Conservation (phyloP, 2,329 filamentous ascomycete genomes). For the Didymella segeticola region DNA sequence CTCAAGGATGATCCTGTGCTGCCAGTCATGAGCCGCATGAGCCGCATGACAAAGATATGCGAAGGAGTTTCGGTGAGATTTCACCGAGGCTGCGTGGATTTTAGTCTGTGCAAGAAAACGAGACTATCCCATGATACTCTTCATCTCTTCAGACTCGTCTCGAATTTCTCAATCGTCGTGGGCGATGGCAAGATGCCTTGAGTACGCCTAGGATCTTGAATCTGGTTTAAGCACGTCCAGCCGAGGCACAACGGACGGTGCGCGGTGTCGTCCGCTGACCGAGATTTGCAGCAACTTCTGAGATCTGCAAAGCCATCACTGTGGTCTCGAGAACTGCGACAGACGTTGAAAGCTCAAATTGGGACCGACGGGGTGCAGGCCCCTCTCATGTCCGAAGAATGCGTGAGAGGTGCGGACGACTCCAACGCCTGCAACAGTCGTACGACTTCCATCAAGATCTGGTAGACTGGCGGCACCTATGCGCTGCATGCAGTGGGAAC, state of each 20-base stretch:
- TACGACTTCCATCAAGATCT: slow-evolving; percentile 4
- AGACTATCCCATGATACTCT: neutral
- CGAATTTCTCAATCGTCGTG: neutral
- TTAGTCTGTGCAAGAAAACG: neutral
- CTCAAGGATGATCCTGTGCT: slow-evolving; percentile 15
- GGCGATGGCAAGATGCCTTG: neutral
- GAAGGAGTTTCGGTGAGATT: slow-evolving; percentile 2
- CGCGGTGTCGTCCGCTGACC: slow-evolving; percentile 1
- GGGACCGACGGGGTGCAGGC: slow-evolving; percentile 8
- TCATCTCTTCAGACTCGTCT: neutral
- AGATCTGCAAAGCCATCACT: neutral
- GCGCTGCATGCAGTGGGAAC: neutral
- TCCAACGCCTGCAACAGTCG: neutral
- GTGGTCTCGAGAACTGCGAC: neutral
- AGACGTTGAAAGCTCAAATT: neutral
- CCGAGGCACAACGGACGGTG: neutral
- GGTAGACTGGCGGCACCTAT: neutral
- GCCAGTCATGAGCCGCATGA: slow-evolving; percentile 14
- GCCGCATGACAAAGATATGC: slow-evolving; percentile 1
- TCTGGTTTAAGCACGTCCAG: slow-evolving; percentile 1
- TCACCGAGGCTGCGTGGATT: slow-evolving; percentile 4
- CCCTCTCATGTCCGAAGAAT: slow-evolving; percentile 1
- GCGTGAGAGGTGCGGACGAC: neutral
- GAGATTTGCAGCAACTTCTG: neutral
- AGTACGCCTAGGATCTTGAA: neutral